Evolutionary conservation across 176 grass and related monocot genomes (phyloP).

Genomic region (Secale cereale): DNA sequence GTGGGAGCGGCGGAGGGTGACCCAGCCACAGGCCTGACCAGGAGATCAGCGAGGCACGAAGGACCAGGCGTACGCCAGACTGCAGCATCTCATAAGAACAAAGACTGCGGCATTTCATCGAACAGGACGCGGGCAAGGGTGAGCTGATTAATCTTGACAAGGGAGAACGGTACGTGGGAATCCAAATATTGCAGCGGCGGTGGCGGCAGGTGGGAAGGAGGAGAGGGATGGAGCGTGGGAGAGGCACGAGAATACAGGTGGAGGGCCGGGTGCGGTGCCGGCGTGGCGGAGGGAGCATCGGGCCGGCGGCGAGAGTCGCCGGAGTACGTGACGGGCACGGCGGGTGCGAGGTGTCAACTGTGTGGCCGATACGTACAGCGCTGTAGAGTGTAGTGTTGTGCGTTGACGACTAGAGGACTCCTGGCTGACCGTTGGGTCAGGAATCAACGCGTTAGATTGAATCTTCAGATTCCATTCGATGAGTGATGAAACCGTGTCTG

Average conservation of each 20-base stretch:
- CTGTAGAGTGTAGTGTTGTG: too few species aligned
- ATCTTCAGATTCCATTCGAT: neutral
- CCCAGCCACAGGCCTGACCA: too few species aligned
- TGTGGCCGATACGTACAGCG: too few species aligned
- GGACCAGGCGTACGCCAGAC: neutral
- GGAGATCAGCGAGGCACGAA: neutral
- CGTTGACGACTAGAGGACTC: neutral
- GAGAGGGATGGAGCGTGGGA: constrained; percentile 17
- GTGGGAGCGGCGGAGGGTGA: too few species aligned
- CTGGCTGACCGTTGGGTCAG: neutral
- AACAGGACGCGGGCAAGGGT: neutral
- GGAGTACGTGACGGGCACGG: neutral
- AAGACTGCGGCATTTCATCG: neutral
- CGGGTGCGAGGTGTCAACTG: neutral
- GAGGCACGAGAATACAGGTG: constrained; percentile 30
- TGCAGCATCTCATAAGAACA: neutral
- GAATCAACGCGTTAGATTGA: neutral
- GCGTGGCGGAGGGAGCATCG: neutral
- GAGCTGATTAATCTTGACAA: neutral
- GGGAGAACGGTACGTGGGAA: neutral
- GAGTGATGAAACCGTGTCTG: neutral
- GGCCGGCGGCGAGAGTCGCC: neutral
- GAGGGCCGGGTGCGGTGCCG: constrained; percentile 17
- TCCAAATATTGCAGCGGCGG: neutral
- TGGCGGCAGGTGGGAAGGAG: neutral